phyloP scores from a whole-genome alignment of 208 protist genomes.

The Novymonas esmeraldas region DNA sequence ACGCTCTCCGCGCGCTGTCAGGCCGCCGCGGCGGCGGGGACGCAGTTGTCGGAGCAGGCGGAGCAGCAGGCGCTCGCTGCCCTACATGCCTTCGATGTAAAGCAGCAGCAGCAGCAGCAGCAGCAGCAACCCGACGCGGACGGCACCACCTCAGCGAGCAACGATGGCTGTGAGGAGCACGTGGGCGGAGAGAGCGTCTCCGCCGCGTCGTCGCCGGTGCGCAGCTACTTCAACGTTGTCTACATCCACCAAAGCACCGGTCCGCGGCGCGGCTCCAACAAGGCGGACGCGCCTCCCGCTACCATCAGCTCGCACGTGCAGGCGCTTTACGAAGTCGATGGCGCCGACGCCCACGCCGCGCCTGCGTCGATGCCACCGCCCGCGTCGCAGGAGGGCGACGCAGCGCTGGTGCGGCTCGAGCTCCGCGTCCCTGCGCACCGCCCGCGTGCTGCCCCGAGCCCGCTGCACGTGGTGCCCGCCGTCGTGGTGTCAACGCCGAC shows the following conservation, averaged over 20 bases:
- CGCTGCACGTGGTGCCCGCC: neutral
- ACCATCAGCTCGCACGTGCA: conserved; percentile 23
- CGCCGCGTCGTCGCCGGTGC: neutral
- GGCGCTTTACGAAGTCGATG: conserved; percentile 21
- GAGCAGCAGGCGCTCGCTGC: neutral
- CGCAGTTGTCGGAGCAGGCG: neutral
- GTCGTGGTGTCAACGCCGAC: neutral
- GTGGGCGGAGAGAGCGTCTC: no score
- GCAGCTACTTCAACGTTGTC: conserved; percentile 24
- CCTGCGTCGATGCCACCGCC: neutral
- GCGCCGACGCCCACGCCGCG: neutral
- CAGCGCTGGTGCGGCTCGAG: conserved; percentile 6
- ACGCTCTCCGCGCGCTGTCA: neutral
- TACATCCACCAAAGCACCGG: conserved; percentile 25
- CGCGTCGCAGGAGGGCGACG: neutral
- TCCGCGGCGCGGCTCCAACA: neutral
- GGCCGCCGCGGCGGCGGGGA: neutral
- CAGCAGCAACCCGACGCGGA: no score
- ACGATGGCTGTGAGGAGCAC: no score
- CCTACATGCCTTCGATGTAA: neutral
- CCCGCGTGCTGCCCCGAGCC: neutral
- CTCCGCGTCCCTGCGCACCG: conserved; percentile 11
- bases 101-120: no score
- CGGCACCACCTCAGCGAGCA: no score
- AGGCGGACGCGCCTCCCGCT: conserved; percentile 9